Evolutionary conservation across 176 grass and related monocot species (phyloP).

Genomic region (Oryza brachyantha): DNA sequence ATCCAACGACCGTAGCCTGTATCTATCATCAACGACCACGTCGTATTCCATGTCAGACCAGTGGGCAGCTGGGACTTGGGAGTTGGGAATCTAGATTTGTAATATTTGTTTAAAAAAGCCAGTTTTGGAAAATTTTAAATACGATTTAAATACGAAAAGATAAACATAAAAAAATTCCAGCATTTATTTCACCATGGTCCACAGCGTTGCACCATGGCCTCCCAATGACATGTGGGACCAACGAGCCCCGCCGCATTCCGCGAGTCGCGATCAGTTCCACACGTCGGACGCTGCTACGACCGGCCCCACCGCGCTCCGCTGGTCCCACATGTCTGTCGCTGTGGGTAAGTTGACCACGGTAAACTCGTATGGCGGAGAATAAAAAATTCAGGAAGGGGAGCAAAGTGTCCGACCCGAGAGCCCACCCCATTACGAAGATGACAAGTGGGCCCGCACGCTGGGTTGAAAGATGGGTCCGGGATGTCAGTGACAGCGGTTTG

Average conservation of each 20-base stretch:
- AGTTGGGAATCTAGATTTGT: no score
- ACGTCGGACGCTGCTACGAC: neutral
- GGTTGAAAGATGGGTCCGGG: accelerated
- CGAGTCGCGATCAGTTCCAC: neutral
- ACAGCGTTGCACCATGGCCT: neutral
- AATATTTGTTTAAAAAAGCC: no score
- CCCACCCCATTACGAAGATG: neutral
- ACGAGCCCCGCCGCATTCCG: neutral
- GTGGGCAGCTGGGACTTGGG: no score
- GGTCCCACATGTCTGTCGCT: neutral
- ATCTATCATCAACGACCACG: no score
- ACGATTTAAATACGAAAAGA: no score
- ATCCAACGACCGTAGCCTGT: no score
- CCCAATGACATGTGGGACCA: neutral
- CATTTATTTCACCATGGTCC: neutral
- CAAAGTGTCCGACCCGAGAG: neutral
- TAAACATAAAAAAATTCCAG: no score
- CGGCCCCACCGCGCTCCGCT: neutral
- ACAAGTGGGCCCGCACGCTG: neutral
- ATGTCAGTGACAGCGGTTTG: neutral
- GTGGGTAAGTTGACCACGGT: neutral
- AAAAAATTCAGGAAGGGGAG: no score
- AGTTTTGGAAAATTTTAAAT: no score
- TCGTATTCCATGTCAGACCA: no score
- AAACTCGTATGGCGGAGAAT: neutral